phyloP scores from a whole-genome alignment of 192 early-diverging fungal genomes.

The Coemansia sp. region DNA sequence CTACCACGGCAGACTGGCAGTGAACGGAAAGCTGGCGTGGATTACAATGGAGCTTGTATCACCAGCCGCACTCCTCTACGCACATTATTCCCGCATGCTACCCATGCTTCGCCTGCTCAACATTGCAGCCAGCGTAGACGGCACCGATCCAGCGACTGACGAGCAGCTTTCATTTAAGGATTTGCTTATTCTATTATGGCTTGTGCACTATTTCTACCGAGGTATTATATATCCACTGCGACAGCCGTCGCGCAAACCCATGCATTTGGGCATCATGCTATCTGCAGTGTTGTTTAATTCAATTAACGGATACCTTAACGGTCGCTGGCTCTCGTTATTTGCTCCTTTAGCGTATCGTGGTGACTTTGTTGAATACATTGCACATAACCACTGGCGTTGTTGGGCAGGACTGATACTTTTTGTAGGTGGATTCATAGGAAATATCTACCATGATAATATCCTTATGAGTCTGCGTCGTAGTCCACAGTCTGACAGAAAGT shows the following conservation, averaged over 20 bases:
- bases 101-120: not conserved
- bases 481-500: not conserved
- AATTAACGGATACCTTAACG: conserved; percentile 52
- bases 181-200: conserved; percentile 17
- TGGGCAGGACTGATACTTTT: conserved; percentile 17
- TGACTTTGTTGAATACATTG: not conserved
- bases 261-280: conserved; percentile 44
- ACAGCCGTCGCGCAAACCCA: conserved; percentile 39
- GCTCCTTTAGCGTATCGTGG: not conserved
- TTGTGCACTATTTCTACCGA: conserved; percentile 44
- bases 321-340: conserved; percentile 33
- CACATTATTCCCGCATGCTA: not conserved
- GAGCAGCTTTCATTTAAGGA: conserved; percentile 4
- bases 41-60: conserved; percentile 48
- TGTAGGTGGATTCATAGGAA: conserved; percentile 26
- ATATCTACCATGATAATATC: conserved; percentile 45
- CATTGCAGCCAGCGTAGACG: not conserved
- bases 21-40: conserved; percentile 38
- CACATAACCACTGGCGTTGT: not conserved
- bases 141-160: not conserved
- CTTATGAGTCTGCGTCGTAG: conserved; percentile 25
- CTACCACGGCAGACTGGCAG: conserved; percentile 20
- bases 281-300: conserved; percentile 38
- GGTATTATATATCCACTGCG: conserved; percentile 45
- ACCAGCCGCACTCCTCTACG: conserved; percentile 19